Evolutionary conservation across 768 basidiomycete genomes (phyloP), one percentile per base, ranked within the genome.

Genomic region (Trametes punicea): DNA sequence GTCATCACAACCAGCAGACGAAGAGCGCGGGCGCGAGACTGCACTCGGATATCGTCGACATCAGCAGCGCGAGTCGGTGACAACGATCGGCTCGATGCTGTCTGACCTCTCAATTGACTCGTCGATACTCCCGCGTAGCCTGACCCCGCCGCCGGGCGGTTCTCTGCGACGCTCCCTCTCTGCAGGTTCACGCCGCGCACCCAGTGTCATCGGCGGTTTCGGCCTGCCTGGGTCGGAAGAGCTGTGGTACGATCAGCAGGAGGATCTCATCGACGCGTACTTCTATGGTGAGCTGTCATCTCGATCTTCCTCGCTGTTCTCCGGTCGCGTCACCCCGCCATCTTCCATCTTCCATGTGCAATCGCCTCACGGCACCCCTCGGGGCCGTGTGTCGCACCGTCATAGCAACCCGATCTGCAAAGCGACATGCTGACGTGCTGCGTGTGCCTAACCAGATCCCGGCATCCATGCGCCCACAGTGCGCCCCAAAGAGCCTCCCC

Each of bases 191-290:
- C 30, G 56, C 20, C 61, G 56, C 25, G 51, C 55, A 6, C 41
- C 60, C 5, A 56, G 65, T 46, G 38, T 51, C 11, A 51, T 57
- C 38, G 55, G 59, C 11, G 59, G 57, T 4, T 46, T 55, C 15
- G 53, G 45, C n/a, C 23, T 50, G 15, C 53, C 69, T 18, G 48
- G 54, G 33, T 33, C 54, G 15, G 55, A 64, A 20, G 66, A 70
- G 42, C 65, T 60, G 42, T 68, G 54, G 64, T 57, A 67, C 50
- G 70, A 65, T 29, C 62, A 61, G 36, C 68, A 55, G 46, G 74
- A 67, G 13, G 73, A 77, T 47, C 46, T 71, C 29, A 64, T 78
- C 9, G 77, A 77, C 48, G 64, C 70, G 3, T 78, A 76, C 56
- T 76, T 79, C 50, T 65, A 65, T 60, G 75, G 77, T 72, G 62